phyloP scores from a whole-genome alignment of 225 moss, liverwort and hornwort species.

The Thuidium tamariscinum region DNA sequence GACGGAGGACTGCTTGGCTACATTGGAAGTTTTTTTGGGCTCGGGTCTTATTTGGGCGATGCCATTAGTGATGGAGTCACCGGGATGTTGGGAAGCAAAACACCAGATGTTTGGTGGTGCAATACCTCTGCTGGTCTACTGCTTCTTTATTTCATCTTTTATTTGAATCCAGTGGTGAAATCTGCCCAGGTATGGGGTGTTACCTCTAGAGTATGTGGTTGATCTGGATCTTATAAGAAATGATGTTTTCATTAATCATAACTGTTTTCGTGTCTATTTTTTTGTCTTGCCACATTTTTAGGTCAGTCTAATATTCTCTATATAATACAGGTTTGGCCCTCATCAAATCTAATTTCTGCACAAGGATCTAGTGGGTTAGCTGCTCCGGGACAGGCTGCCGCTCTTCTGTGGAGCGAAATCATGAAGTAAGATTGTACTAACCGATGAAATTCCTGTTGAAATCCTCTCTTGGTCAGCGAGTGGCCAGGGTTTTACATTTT shows the following conservation, averaged over 20 bases:
- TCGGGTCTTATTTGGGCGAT: constrained; percentile 40
- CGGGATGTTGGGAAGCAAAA: constrained; percentile 20
- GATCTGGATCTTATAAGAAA: not conserved
- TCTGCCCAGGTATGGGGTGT: constrained; percentile 47
- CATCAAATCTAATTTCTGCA: constrained; percentile 35
- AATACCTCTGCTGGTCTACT: constrained; percentile 75
- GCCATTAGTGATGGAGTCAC: constrained; percentile 12
- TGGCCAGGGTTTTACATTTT: not conserved
- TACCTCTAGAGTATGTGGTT: not conserved
- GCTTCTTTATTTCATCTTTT: constrained; percentile 76
- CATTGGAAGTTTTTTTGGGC: constrained; percentile 58
- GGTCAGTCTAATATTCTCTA: not conserved
- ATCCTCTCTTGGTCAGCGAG: not conserved
- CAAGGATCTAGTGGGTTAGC: constrained; percentile 37
- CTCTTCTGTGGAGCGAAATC: constrained; percentile 58
- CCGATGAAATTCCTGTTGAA: not conserved
- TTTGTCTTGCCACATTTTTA: not conserved
- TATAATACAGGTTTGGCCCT: constrained; percentile 65
- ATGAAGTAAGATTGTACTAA: constrained; percentile 24
- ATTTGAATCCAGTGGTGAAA: constrained; percentile 70
- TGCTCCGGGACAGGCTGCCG: constrained; percentile 46
- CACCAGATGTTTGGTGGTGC: constrained; percentile 63
- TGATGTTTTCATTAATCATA: not conserved
- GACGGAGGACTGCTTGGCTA: constrained; percentile 68
- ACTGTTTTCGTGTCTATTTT: not conserved